Conservation (phyloP, 192 early-diverging fungal species). For the Coemansia sp. region DNA sequence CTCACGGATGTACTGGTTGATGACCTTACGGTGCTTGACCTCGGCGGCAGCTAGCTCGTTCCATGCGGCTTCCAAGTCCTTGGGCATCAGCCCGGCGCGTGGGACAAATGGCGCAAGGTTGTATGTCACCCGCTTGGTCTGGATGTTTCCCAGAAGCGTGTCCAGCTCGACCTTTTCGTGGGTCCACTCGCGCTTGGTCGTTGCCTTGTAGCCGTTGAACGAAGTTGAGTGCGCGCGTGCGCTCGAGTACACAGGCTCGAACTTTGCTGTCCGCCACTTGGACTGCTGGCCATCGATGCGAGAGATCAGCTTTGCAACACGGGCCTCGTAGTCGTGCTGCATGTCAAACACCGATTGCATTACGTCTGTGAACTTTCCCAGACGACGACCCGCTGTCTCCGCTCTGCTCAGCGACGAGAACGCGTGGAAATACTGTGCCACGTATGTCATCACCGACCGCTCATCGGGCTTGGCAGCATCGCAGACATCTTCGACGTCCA, state of each 20-base stretch:
- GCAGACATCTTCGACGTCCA: constrained; percentile 95
- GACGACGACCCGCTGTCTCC: constrained; percentile 87
- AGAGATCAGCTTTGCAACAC: constrained; percentile 76
- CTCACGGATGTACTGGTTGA: constrained; percentile 86
- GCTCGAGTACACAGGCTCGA: constrained; percentile 72
- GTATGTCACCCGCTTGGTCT: constrained; percentile 96
- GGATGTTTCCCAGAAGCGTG: constrained; percentile 91
- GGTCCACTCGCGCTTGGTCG: constrained; percentile 83
- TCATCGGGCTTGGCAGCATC: constrained; percentile 95
- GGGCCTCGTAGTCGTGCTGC: constrained; percentile 90
- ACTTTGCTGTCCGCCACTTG: constrained; percentile 67
- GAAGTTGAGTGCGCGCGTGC: constrained; percentile 71
- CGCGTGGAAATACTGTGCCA: constrained; percentile 98
- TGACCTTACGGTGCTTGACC: constrained; percentile 74
- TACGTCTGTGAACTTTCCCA: constrained; percentile 90
- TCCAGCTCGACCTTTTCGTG: constrained; percentile 90
- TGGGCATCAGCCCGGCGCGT: constrained; percentile 61
- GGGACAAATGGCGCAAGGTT: constrained; percentile 85
- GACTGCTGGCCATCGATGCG: constrained; percentile 64
- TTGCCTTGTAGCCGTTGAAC: constrained; percentile 86
- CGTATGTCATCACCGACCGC: constrained; percentile 96
- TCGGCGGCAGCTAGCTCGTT: constrained; percentile 71
- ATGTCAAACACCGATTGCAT: constrained; percentile 90
- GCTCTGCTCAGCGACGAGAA: constrained; percentile 83
- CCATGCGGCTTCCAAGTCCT: constrained; percentile 86